Percentiles rank a stretch among this genome's conserved stretches.
Conservation (phyloP, 352 stramenopile genomes). For the Pythium rishiriense region DNA sequence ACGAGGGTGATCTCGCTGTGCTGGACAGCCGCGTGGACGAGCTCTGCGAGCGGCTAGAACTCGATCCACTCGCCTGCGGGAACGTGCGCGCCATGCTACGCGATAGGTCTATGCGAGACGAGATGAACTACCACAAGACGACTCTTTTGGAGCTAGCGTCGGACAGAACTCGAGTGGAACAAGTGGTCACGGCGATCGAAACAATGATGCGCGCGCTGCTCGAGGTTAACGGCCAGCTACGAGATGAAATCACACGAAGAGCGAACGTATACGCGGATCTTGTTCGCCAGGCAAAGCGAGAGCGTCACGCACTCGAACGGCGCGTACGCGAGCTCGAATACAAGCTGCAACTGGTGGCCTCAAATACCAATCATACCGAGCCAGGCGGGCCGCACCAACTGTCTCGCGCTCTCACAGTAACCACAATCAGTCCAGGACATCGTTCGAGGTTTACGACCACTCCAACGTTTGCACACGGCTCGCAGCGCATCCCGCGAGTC, state of each 20-base stretch:
- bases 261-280: constrained; percentile 12
- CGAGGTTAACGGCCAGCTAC: background rate
- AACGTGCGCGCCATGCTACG: constrained; percentile 18
- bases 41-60: constrained; percentile 16
- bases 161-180: background rate
- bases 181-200: constrained; percentile 9
- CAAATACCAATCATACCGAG: background rate
- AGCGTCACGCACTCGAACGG: constrained; percentile 12
- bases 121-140: constrained; percentile 16
- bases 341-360: too few species aligned
- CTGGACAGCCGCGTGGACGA: constrained; percentile 17
- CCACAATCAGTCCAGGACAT: background rate
- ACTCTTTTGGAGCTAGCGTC: background rate
- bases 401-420: background rate
- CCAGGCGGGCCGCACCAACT: background rate
- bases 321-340: constrained; percentile 17
- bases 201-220: constrained; percentile 10
- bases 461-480: constrained; percentile 7
- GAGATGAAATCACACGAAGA: constrained; percentile 16
- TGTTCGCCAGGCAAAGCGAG: background rate
- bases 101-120: constrained; percentile 12
- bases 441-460: background rate
- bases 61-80: background rate
- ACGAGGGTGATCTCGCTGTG: constrained; percentile 13
- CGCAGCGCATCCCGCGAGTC: constrained; percentile 18